Conservation (phyloP, 345 rosid species). For the Populus simonii region DNA sequence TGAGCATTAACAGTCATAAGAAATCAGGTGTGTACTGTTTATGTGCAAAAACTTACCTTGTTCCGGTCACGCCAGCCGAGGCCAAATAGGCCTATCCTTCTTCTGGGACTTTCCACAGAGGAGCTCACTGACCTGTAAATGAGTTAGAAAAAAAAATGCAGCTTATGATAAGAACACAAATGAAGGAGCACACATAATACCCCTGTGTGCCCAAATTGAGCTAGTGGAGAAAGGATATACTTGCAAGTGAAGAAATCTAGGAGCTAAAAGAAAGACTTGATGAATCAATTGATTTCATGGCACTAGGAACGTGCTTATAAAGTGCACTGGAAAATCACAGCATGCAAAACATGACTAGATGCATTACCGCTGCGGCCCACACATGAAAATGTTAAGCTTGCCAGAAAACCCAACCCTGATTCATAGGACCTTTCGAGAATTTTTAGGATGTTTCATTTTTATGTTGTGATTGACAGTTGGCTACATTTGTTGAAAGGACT, state of each 20-base stretch:
- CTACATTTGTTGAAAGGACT: not conserved
- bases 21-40: not conserved
- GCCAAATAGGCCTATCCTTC: conserved; percentile 51
- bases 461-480: not conserved
- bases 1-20: not conserved
- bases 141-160: not conserved
- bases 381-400: no score
- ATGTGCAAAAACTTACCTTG: conserved; percentile 55
- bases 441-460: not conserved
- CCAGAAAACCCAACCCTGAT: not conserved
- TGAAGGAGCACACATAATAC: not conserved
- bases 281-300: no score
- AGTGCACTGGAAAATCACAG: no score
- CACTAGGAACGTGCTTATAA: no score
- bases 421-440: not conserved
- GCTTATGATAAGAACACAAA: not conserved
- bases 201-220: not conserved
- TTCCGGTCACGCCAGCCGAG: conserved; percentile 75
- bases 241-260: no score
- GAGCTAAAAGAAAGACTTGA: no score
- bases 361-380: no score
- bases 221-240: no score
- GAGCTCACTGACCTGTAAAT: conserved; percentile 40
- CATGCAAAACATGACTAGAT: no score
- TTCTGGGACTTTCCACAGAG: conserved; percentile 45